phyloP scores from a whole-genome alignment of 352 stramenopile species.

The Phytophthora melonis region DNA sequence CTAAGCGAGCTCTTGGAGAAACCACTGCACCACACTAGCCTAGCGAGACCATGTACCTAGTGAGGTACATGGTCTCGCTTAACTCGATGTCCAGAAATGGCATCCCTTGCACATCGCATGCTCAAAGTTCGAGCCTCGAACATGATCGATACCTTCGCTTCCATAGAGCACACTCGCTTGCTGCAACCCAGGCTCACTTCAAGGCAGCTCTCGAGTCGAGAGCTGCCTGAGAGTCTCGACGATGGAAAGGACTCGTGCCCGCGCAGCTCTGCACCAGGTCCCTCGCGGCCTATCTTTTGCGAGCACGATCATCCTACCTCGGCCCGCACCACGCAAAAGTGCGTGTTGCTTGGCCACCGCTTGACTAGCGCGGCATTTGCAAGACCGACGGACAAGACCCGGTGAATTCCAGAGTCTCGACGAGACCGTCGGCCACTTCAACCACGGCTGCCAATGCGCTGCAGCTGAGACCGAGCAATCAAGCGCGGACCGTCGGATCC shows the following conservation, averaged over 20 bases:
- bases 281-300: neutral
- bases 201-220: neutral
- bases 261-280: neutral
- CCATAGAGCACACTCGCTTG: neutral
- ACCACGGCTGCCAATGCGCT: conserved; percentile 2
- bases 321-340: neutral
- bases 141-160: neutral
- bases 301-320: neutral
- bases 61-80: no score
- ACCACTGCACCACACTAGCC: neutral
- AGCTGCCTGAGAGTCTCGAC: no score
- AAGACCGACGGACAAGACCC: neutral
- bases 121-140: neutral
- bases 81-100: conserved; percentile 9
- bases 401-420: neutral
- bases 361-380: neutral
- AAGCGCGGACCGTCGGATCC: neutral
- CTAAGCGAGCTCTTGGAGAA: neutral
- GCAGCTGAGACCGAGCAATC: conserved; percentile 10
- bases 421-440: conserved; percentile 2
- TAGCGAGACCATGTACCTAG: no score
- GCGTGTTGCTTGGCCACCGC: neutral
- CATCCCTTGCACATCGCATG: conserved; percentile 2
- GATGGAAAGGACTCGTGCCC: neutral
- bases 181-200: neutral